Base-by-base conservation (phyloP, 2,329 filamentous ascomycete species). In the Aspergillus unguis region DNA sequence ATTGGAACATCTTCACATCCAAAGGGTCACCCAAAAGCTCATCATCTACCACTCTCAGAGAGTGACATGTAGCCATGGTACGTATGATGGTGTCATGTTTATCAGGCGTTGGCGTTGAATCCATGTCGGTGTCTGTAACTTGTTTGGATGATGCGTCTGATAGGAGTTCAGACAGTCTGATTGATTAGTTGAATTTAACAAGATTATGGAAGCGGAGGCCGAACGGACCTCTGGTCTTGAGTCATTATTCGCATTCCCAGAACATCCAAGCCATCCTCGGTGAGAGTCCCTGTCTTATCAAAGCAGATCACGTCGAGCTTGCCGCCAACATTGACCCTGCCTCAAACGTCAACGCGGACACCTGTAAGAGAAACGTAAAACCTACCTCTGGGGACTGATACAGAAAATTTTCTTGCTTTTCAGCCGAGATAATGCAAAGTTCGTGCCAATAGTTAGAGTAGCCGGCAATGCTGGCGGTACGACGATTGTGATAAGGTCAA, bases 1-100 rank as follows among this genome's bases (percentile, higher is more conserved):
- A 99, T 59, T 96, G 87, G 67, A 99, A 99, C 94, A 99, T 99
- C 69, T 97, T 97, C 52, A 96, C 79, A 69, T 99, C 94, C 1
- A 99, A 78, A 4, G 95, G 94, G 65, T 99, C 94, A 1, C 94
- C 94, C 32, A 99, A 81, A 37, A 97, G 81, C 66, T 96, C 91
- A 44, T 84, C 87, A 56, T 97, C 92, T 11, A 99, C 86, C 8
- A 87, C 83, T 43, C 92, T 84, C 6, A 99, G 78, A 0, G 92
- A 95, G 69, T 99, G 94, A 53, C 94, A 99, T 0, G 94, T 99
- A 6, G 94, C 91, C 94, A 99, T 99, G 0, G 91, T 92, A 66
- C 94, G 92, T 3, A 97, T 77, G 9, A 88, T 88, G 5, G 88
- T 88, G 61, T 84, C 84, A 62, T 86, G 82, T 8, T 79, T 76